Evolutionary conservation across 176 grass and related monocot species (phyloP).

Genomic region (Aegilops bicornis): DNA sequence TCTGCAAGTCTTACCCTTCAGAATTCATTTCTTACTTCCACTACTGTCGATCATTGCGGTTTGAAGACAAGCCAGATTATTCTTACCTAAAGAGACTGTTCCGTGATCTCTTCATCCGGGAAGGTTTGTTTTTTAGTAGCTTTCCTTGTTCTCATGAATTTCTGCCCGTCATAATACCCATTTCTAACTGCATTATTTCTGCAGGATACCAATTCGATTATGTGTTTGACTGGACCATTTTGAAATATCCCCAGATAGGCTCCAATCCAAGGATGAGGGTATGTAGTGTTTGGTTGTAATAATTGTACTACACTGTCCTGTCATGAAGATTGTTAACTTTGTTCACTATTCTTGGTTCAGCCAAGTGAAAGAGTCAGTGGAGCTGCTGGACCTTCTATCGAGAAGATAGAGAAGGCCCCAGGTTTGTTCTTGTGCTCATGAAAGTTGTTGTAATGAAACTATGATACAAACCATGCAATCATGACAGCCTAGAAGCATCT

Average conservation of each 20-base stretch:
- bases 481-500: not conserved
- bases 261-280: slow-evolving; percentile 50
- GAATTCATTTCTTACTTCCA: slow-evolving; percentile 85
- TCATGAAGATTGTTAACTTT: slow-evolving; percentile 13
- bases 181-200: slow-evolving; percentile 20
- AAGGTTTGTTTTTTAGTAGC: slow-evolving; percentile 29
- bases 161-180: not conserved
- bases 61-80: slow-evolving; percentile 89
- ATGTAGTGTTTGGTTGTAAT: slow-evolving; percentile 14
- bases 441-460: slow-evolving; percentile 4
- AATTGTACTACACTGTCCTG: not conserved
- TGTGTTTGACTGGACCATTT: slow-evolving; percentile 84
- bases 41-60: slow-evolving; percentile 74
- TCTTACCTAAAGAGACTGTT: slow-evolving; percentile 73
- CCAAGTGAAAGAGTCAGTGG: slow-evolving; percentile 51
- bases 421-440: slow-evolving; percentile 30
- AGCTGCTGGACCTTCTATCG: slow-evolving; percentile 48
- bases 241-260: slow-evolving; percentile 78
- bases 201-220: slow-evolving; percentile 75
- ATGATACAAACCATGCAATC: not conserved
- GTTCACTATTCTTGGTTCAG: slow-evolving; percentile 27
- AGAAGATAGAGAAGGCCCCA: slow-evolving; percentile 53
- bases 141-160: not conserved
- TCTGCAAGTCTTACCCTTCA: slow-evolving; percentile 81
- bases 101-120: slow-evolving; percentile 72